Conservation (phyloP, 2,329 filamentous ascomycete species). For the Fusarium praegraminearum region DNA sequence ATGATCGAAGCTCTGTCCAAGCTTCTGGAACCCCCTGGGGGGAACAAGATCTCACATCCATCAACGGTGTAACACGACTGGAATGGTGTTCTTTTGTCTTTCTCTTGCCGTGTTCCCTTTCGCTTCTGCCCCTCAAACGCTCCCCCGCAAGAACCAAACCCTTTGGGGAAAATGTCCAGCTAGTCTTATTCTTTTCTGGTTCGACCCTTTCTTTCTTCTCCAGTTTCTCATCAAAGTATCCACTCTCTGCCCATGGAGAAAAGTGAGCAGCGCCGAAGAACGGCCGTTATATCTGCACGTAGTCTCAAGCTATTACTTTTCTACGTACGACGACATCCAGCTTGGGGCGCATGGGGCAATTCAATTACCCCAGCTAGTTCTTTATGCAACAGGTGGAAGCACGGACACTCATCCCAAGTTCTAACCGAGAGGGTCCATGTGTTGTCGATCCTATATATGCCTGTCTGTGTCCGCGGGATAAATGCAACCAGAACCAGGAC, state of each 20-base stretch:
- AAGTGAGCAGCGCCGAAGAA: conserved; percentile 36
- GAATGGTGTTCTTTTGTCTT: background rate
- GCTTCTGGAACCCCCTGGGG: conserved; percentile 29
- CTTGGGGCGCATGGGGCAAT: conserved; percentile 38
- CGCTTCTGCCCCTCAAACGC: conserved; percentile 5
- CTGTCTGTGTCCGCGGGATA: background rate
- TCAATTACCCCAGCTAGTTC: conserved; percentile 26
- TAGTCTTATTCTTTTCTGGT: conserved; percentile 15
- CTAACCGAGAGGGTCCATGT: conserved; percentile 5
- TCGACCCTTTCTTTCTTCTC: conserved; percentile 9
- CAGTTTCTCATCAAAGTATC: conserved; percentile 20
- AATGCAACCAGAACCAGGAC: background rate
- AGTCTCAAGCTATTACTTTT: conserved; percentile 14
- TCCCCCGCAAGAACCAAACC: conserved; percentile 18
- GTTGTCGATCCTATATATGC: conserved; percentile 32
- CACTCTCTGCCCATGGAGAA: conserved; percentile 31
- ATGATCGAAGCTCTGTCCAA: conserved; percentile 15
- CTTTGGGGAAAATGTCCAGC: conserved; percentile 21
- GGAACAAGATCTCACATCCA: background rate
- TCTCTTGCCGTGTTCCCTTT: background rate
- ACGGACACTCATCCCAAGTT: background rate
- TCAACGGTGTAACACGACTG: background rate
- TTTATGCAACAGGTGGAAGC: background rate
- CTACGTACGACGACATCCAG: conserved; percentile 15
- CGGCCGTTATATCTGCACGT: conserved; percentile 22